phyloP scores from a whole-genome alignment of 225 moss, liverwort and hornwort species.

The Marchantia polymorpha region DNA sequence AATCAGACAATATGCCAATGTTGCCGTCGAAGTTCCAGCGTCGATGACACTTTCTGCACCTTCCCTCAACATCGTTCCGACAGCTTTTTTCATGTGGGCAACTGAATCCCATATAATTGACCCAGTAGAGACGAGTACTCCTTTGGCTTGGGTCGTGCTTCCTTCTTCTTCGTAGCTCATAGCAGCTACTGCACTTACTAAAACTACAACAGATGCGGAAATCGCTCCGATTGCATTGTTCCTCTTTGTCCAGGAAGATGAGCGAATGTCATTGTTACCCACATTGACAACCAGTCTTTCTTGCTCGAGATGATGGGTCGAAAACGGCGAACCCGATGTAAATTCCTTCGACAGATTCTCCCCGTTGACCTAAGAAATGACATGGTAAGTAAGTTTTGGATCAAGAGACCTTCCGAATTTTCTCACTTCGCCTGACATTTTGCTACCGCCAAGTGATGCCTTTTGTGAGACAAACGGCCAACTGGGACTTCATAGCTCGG shows the following conservation, averaged over 20 bases:
- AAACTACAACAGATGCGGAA: constrained; percentile 54
- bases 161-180: constrained; percentile 35
- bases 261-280: neutral
- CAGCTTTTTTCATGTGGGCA: constrained; percentile 54
- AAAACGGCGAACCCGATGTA: constrained; percentile 6
- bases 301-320: constrained; percentile 16
- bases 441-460: no score
- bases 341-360: constrained; percentile 12
- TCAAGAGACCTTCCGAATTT: neutral
- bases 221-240: constrained; percentile 45
- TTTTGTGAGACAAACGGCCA: no score
- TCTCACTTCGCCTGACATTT: neutral
- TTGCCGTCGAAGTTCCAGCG: constrained; percentile 60
- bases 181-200: constrained; percentile 56
- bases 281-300: constrained; percentile 15
- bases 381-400: neutral
- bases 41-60: constrained; percentile 59
- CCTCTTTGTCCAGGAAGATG: constrained; percentile 18
- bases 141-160: constrained; percentile 44
- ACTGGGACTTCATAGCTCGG: no score
- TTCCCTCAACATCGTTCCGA: constrained; percentile 51
- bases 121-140: constrained; percentile 50
- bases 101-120: constrained; percentile 59
- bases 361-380: constrained; percentile 11
- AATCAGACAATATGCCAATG: constrained; percentile 63